phyloP scores from a whole-genome alignment of 1,139 yeast genomes.

The Kodamaea derodonti region DNA sequence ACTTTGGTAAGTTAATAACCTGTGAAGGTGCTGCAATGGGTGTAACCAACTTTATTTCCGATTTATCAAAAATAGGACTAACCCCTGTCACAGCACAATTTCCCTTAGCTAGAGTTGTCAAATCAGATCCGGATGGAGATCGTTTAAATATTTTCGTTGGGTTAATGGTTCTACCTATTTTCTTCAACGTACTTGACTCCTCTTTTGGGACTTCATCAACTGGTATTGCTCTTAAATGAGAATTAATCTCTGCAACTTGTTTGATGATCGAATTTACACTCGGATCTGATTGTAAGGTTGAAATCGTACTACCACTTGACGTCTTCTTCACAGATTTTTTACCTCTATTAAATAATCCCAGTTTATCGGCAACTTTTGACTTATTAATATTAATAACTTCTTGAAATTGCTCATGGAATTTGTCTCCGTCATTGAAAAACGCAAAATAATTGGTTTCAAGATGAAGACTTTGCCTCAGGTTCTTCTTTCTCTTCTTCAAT shows the following conservation, averaged over 20 bases:
- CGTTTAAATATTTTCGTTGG: conserved; percentile 17
- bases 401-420: conserved; percentile 22
- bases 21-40: conserved; percentile 6
- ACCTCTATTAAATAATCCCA: conserved; percentile 12
- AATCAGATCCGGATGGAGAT: conserved; percentile 1
- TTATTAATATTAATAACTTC: conserved; percentile 16
- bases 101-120: too few relatives aligned
- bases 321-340: conserved; percentile 9
- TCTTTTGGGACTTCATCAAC: background rate
- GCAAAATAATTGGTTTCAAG: conserved; percentile 63
- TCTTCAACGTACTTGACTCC: conserved; percentile 10
- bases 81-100: background rate
- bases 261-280: conserved; percentile 6
- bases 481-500: conserved; percentile 9
- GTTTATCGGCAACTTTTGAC: conserved; percentile 3
- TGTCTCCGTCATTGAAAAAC: conserved; percentile 46
- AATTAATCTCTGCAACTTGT: conserved; percentile 7
- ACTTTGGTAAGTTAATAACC: conserved; percentile 26
- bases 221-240: conserved; percentile 5
- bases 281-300: conserved; percentile 11
- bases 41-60: conserved; percentile 1
- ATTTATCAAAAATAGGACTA: conserved; percentile 1
- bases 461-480: conserved; percentile 41
- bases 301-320: conserved; percentile 9
- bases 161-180: conserved; percentile 17